Base-by-base conservation (phyloP, 106 monocot genomes). In the Amphibolis antarctica region DNA sequence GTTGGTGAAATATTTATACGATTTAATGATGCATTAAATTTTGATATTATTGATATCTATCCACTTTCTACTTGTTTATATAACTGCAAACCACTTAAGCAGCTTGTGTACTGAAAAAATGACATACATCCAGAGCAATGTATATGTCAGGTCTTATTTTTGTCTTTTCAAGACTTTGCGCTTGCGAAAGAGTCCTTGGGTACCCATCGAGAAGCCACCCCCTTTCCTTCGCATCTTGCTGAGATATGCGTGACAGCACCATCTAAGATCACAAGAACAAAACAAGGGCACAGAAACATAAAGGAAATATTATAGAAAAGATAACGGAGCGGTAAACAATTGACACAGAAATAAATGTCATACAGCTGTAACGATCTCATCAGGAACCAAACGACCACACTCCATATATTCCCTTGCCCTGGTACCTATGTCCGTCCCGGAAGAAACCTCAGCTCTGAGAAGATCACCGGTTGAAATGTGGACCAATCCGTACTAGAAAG, bases 201-300 rank as follows among this genome's bases (percentile, higher is more conserved):
- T 82, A 94, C 19, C 93, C 93, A 82, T 94, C 93, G 47, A 94
- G 79, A 56, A 94, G 86, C 93, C 93, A 94, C 18, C 93, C 93
- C 59, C 55, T 89, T 63, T 76, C 83, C 68, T 46, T 72, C 42
- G 72, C 89, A 81, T 94, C 93, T 55, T 69, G 74, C 60, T 55
- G 70, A 11, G 81, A 89, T 60, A 94, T 47, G 17, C 86, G 71
- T 57, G 77, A 69, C 42, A 75, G 61, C 69, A 94, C 88, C 74
- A 89, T 94, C 93, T 94, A 67, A 6, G 53, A 70, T 12, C 44
- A 70, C 52, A 36, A 36, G 7, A 36, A 74, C 11, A 55, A 66
- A 73, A 63, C 20, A 48, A 59, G 0, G 26, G 12, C 24, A 30
- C 10, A 28, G 23, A 28, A 27, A 26, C 26, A 14, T 28, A 15